A percentile compares a stretch with the other conserved stretches of the same genome.
Evolutionary conservation across 352 stramenopile species (phyloP).

Genomic region (Globisporangium echinulatum): DNA sequence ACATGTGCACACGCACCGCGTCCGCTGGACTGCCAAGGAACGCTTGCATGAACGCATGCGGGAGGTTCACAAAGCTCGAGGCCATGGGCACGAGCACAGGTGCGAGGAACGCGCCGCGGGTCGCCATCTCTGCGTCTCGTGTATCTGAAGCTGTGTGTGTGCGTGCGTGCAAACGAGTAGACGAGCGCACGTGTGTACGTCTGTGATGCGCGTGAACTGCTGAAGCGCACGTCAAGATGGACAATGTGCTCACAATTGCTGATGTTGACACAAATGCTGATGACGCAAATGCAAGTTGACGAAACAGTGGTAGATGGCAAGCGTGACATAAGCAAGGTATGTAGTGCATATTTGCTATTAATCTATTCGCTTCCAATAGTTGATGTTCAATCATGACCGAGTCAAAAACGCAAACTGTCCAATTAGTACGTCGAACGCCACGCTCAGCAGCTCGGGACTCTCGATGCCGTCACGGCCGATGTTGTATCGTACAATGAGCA

Average conservation of each 20-base stretch:
- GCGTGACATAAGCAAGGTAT: no score
- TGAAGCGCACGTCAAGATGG: not conserved
- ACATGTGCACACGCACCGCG: constrained; percentile 3
- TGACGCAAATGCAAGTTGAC: not conserved
- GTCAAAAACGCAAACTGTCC: no score
- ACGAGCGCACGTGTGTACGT: not conserved
- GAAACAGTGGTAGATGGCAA: constrained; percentile 17
- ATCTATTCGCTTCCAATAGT: no score
- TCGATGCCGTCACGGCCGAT: no score
- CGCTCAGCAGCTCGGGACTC: no score
- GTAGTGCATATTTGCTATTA: no score
- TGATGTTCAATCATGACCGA: no score
- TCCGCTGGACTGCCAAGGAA: constrained; percentile 31
- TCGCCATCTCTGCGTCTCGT: constrained; percentile 11
- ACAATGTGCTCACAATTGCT: not conserved
- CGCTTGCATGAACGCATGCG: constrained; percentile 51
- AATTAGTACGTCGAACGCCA: no score
- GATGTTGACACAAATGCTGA: not conserved
- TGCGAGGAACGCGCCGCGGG: constrained; percentile 54
- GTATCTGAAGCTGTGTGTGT: not conserved
- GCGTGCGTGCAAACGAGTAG: not conserved
- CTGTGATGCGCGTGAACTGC: not conserved
- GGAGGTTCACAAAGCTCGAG: constrained; percentile 74
- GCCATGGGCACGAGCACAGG: constrained; percentile 49
- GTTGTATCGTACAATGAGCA: no score